A percentile compares a stretch with the other conserved stretches of the same genome.
These are phyloP conservation scores for Arabidopsis thaliana DNA, from an alignment of 345 rosid species.

Conservation along the genomic window DNA sequence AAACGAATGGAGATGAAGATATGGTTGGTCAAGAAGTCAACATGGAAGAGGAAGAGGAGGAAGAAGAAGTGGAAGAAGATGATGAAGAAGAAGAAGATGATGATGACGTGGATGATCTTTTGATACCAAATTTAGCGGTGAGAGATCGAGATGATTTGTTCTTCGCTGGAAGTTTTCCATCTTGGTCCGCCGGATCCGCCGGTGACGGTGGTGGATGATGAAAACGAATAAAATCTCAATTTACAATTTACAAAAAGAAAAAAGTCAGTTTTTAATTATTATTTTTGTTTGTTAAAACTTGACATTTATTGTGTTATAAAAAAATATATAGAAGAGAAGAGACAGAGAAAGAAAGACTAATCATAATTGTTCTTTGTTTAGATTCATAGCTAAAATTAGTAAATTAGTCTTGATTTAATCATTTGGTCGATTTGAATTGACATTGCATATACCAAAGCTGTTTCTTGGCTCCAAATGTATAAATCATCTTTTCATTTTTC, in stretches of 20 bases:
- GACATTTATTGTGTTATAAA: conserved; percentile 41
- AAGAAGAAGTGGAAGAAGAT: background rate
- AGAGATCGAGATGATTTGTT: conserved; percentile 62
- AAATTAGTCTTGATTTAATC: background rate
- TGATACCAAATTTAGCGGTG: conserved; percentile 63
- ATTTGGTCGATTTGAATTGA: background rate
- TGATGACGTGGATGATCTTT: conserved; percentile 54
- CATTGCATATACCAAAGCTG: conserved; percentile 20
- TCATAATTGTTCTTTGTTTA: conserved; percentile 17
- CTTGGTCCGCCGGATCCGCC: conserved; percentile 50
- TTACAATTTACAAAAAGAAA: background rate
- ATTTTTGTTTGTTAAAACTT: conserved; percentile 13
- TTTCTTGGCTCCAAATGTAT: conserved; percentile 7
- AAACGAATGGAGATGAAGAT: conserved; percentile 44
- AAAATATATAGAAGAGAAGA: background rate
- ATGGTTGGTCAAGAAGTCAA: conserved; percentile 29
- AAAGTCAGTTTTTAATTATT: conserved; percentile 23
- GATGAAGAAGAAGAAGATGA: conserved; percentile 25
- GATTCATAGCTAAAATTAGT: conserved; percentile 16
- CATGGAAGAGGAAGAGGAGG: conserved; percentile 40
- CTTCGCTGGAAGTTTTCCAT: conserved; percentile 46
- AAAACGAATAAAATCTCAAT: conserved; percentile 23
- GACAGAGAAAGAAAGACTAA: conserved; percentile 16
- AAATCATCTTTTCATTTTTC: background rate
- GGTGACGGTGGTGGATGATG: conserved; percentile 45